Percentiles rank a stretch among this genome's conserved stretches.
Conservation (phyloP, 345 rosid genomes). For the Rhodomyrtus tomentosa region DNA sequence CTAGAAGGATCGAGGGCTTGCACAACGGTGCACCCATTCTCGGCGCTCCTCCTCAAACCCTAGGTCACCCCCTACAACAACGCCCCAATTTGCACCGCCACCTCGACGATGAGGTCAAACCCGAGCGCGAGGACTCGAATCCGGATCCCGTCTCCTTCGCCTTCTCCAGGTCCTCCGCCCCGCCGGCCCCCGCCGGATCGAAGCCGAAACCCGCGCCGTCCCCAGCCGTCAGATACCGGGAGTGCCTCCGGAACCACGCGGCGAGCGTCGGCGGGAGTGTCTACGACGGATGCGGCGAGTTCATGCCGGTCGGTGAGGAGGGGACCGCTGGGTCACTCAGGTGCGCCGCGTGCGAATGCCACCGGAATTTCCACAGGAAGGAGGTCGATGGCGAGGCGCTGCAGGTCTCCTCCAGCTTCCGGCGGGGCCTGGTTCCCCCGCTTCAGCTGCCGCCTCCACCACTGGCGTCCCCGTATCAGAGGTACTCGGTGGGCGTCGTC, state of each 20-base stretch:
- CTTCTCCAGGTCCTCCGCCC: slow-evolving; percentile 1
- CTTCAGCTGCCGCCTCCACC: slow-evolving; percentile 50
- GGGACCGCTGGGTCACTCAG: slow-evolving; percentile 69
- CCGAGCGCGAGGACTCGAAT: slow-evolving; percentile 21
- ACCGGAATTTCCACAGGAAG: slow-evolving; percentile 89
- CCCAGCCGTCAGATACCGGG: slow-evolving; percentile 39
- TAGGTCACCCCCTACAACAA: slow-evolving; percentile 31
- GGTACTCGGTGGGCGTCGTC: slow-evolving; percentile 14
- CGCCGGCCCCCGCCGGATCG: slow-evolving; percentile 16
- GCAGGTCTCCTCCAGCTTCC: background rate
- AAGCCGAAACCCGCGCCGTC: slow-evolving; percentile 17
- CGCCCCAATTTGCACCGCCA: background rate
- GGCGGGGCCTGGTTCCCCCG: slow-evolving; percentile 19
- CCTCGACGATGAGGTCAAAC: slow-evolving; percentile 13
- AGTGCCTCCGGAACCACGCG: slow-evolving; percentile 88
- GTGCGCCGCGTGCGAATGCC: slow-evolving; percentile 94
- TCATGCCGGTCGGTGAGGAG: slow-evolving; percentile 94
- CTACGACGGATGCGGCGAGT: slow-evolving; percentile 92
- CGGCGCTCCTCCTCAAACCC: slow-evolving; percentile 44
- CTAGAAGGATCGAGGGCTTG: background rate
- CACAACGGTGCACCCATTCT: slow-evolving; percentile 6
- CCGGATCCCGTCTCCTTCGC: slow-evolving; percentile 11
- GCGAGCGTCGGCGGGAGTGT: slow-evolving; percentile 79
- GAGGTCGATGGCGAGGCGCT: slow-evolving; percentile 27
- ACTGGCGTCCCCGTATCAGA: slow-evolving; percentile 8